Conservation (phyloP, 2,329 filamentous ascomycete genomes). For the Beauveria rudraprayagi region DNA sequence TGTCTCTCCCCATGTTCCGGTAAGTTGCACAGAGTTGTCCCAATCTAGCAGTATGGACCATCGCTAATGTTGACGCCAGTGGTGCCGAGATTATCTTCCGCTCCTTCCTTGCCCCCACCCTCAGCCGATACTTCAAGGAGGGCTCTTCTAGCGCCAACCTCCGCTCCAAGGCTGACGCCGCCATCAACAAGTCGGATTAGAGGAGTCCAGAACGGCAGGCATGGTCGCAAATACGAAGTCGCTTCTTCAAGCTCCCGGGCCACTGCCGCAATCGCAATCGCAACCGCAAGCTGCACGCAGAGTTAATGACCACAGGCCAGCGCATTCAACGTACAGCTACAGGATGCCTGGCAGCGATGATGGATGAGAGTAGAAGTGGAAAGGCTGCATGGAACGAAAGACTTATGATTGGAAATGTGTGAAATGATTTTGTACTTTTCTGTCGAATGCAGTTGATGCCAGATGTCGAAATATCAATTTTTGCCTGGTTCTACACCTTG, state of each 20-base stretch:
- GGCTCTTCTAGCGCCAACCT: slow-evolving; percentile 78
- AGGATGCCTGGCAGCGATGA: background rate
- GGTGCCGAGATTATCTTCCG: slow-evolving; percentile 96
- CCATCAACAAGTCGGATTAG: slow-evolving; percentile 63
- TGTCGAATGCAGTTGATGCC: background rate
- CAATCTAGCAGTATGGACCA: background rate
- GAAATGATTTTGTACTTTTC: slow-evolving; percentile 10
- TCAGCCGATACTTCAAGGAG: slow-evolving; percentile 80
- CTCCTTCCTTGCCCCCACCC: slow-evolving; percentile 85
- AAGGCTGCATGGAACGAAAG: background rate
- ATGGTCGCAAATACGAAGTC: slow-evolving; percentile 1
- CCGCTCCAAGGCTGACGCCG: slow-evolving; percentile 76
- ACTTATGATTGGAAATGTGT: slow-evolving; percentile 10
- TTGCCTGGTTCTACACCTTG: background rate
- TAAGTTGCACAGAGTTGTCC: slow-evolving; percentile 41
- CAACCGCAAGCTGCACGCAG: background rate
- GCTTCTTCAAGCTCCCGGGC: background rate
- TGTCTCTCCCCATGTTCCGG: slow-evolving; percentile 89
- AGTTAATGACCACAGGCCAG: background rate
- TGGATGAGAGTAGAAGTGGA: background rate
- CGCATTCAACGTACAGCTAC: background rate
- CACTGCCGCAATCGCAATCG: background rate
- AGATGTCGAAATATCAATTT: background rate
- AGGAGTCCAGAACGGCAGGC: slow-evolving; percentile 5
- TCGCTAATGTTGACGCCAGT: slow-evolving; percentile 38